These are phyloP conservation scores for Trifolium fragiferum DNA, from an alignment of 306 rosid genomes.

Conservation along the genomic window DNA sequence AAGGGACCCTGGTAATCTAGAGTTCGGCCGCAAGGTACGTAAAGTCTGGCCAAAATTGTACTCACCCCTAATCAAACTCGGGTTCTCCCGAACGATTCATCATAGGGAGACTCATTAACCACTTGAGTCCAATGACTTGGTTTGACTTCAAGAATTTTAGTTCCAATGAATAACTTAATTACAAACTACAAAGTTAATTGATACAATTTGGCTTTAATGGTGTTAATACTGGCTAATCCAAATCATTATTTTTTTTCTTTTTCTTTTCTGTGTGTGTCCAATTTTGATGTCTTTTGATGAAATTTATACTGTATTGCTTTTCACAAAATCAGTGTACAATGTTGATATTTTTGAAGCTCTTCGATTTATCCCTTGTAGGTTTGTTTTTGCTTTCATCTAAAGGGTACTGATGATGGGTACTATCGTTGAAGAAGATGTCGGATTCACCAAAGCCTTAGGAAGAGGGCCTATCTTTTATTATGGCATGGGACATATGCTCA, in stretches of 20 bases:
- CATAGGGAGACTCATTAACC: too few species aligned
- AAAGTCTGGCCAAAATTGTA: too few species aligned
- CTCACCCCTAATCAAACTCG: too few species aligned
- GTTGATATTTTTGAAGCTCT: constrained; percentile 20
- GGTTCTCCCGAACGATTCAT: too few species aligned
- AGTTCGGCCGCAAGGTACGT: too few species aligned
- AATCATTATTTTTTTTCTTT: not conserved
- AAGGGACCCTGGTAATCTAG: too few species aligned
- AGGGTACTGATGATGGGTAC: constrained; percentile 53
- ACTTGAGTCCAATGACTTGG: too few species aligned
- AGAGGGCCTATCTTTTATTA: constrained; percentile 74
- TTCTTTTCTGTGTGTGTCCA: not conserved
- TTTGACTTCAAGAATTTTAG: not conserved
- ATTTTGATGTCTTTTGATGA: not conserved
- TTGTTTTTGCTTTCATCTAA: constrained; percentile 29
- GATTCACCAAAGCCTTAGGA: constrained; percentile 61
- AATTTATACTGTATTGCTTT: constrained; percentile 13
- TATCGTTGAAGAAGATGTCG: constrained; percentile 55
- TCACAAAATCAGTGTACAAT: not conserved
- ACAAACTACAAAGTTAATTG: constrained; percentile 1
- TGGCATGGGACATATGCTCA: constrained; percentile 98
- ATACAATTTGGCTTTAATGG: not conserved
- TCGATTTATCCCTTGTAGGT: constrained; percentile 55
- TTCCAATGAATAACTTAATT: constrained; percentile 1
- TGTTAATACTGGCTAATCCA: not conserved